Evolutionary conservation across 176 grass and related monocot genomes (phyloP), one percentile per base, ranked within the genome.

Genomic region (Oryza officinalis): DNA sequence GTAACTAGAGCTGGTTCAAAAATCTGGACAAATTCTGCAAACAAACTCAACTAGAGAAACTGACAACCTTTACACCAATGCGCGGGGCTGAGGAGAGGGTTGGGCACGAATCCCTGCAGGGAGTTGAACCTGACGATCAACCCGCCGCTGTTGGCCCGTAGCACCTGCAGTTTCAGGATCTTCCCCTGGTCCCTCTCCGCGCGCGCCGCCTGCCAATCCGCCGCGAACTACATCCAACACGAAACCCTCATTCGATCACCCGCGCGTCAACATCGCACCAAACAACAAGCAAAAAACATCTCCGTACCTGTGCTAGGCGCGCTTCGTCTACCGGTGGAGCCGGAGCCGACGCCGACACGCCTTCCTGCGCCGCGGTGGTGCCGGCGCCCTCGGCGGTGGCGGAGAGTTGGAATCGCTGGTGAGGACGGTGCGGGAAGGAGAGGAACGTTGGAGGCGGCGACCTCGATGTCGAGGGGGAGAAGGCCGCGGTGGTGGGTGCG

Each of bases 61-160:
- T 14, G 0, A 28, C 0, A 76, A 95, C 96, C 96, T 94, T 90
- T 90, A 38, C 82, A 95, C 79, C 90, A 89, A 74, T 86, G 91
- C 1, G 89, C 87, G 37, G 93, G 96, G 86, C 90, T 90, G 31
- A 98, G 83, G 63, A 94, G 96, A 67, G 96, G 89, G 61, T 94
- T 95, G 44, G 96, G 96, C 73, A 98, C 90, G 75, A 98, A 98
- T 2, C 92, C 96, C 71, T 92, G 87, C 35, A 98, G 86, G 31
- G 96, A 90, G 74, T 92, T 86, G 86, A 87, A 98, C 61, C 78
- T 85, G 52, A 95, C 81, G 67, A 98, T 76, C 13, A 95, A 49
- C 7, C 96, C 96, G 13, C 96, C 96, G 11, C 65, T 92, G 59
- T 98, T 98, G 13, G 85, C 89, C 61, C 91, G 83, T 75, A 92